These are phyloP conservation scores for Cordyceps javanica DNA, from an alignment of 2,329 filamentous ascomycete species.

Conservation along the genomic window DNA sequence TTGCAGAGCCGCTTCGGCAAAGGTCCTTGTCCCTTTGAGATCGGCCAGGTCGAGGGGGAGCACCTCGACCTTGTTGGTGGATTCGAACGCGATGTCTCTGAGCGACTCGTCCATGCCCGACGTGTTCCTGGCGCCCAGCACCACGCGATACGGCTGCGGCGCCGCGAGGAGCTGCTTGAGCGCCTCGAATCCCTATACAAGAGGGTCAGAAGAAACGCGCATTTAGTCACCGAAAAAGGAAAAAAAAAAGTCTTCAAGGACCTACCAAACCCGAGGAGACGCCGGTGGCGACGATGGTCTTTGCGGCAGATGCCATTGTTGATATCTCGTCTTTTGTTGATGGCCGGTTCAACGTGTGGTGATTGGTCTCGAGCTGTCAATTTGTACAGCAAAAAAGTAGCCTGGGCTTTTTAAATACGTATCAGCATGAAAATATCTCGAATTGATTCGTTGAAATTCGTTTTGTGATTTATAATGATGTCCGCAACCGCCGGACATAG, in stretches of 20 bases:
- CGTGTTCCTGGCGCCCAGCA: constrained; percentile 44
- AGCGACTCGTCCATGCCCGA: constrained; percentile 34
- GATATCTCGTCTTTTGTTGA: not conserved
- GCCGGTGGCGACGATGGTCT: constrained; percentile 46
- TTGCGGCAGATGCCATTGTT: constrained; percentile 24
- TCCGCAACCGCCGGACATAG: not conserved
- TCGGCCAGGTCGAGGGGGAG: constrained; percentile 43
- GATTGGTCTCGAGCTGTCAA: not conserved
- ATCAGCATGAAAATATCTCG: too few relatives aligned
- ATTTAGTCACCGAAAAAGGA: too few relatives aligned
- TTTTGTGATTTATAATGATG: not conserved
- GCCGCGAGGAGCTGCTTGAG: constrained; percentile 44
- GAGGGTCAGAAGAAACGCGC: not conserved
- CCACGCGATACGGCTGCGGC: constrained; percentile 39
- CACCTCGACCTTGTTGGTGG: constrained; percentile 34
- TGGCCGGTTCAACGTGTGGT: too few relatives aligned
- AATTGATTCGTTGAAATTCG: too few relatives aligned
- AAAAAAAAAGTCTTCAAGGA: not conserved
- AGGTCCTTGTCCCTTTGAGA: constrained; percentile 37
- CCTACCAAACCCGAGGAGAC: constrained; percentile 43
- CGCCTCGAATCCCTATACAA: constrained; percentile 43
- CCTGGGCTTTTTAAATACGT: not conserved
- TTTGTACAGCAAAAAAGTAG: too few relatives aligned
- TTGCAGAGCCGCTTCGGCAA: constrained; percentile 38
- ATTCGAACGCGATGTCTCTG: constrained; percentile 36